Percentiles rank a stretch among this genome's conserved stretches.
Evolutionary conservation across 495 filamentous ascomycete species (phyloP).

Genomic region (Tuber calosporum): DNA sequence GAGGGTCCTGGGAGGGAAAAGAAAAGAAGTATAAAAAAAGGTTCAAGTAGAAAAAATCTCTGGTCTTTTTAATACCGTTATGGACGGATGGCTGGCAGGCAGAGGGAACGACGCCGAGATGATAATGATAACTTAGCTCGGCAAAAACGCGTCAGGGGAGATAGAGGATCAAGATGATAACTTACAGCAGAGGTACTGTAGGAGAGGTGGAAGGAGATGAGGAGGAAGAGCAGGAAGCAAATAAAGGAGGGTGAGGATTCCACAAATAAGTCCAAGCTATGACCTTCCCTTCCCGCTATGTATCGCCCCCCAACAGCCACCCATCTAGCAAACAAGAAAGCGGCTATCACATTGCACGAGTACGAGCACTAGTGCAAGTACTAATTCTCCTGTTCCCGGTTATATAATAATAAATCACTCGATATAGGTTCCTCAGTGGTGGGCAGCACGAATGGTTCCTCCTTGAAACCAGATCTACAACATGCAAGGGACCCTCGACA

Average conservation of each 20-base stretch:
- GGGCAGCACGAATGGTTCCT: not conserved
- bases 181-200: not conserved
- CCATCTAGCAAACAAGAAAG: not conserved
- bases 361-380: too few species aligned
- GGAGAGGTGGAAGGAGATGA: not conserved
- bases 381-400: not conserved
- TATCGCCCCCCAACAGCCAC: not conserved
- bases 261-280: not conserved
- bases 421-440: not conserved
- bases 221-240: not conserved
- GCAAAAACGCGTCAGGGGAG: not conserved
- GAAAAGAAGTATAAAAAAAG: not conserved
- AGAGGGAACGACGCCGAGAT: too few species aligned
- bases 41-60: not conserved
- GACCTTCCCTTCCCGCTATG: not conserved
- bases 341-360: not conserved
- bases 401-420: not conserved
- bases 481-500: not conserved
- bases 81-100: not conserved
- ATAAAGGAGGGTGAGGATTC: not conserved
- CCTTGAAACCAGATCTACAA: not conserved
- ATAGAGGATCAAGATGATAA: not conserved
- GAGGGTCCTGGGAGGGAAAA: not conserved
- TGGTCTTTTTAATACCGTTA: not conserved
- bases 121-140: not conserved